phyloP scores from a whole-genome alignment of 1,284 basidiomycete genomes.

The Tranzscheliella williamsii region DNA sequence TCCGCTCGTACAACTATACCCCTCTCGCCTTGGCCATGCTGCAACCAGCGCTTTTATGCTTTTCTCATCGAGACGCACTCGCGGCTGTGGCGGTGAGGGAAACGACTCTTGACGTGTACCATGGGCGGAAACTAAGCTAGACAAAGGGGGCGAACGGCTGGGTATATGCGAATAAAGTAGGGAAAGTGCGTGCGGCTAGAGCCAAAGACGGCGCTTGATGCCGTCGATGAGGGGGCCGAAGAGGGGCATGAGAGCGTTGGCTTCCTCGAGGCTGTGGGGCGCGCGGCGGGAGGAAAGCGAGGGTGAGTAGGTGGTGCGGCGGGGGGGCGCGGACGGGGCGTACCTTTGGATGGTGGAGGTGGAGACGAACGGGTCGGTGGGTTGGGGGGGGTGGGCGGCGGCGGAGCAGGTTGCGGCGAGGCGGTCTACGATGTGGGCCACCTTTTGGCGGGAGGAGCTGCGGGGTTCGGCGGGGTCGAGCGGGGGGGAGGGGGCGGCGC shows the following conservation, averaged over 20 bases:
- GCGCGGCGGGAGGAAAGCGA: neutral
- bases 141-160: no score
- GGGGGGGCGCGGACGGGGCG: neutral
- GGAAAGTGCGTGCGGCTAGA: constrained; percentile 5
- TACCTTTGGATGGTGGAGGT: constrained; percentile 49
- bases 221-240: constrained; percentile 51
- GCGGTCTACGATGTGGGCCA: constrained; percentile 84
- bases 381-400: constrained; percentile 24
- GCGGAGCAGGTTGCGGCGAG: constrained; percentile 68
- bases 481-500: no score
- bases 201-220: constrained; percentile 52
- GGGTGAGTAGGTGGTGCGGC: neutral
- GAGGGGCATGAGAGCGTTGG: constrained; percentile 44
- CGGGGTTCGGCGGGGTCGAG: no score
- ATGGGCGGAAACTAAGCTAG: no score
- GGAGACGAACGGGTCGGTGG: constrained; percentile 23
- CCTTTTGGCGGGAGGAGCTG: constrained; percentile 71
- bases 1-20: no score
- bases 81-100: no score
- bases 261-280: constrained; percentile 41
- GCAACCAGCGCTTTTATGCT: no score
- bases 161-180: no score
- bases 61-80: no score
- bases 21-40: no score
- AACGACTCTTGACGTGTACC: no score